Conservation (phyloP, 2,329 filamentous ascomycete genomes). For the Pestalotiopsis sp. region DNA sequence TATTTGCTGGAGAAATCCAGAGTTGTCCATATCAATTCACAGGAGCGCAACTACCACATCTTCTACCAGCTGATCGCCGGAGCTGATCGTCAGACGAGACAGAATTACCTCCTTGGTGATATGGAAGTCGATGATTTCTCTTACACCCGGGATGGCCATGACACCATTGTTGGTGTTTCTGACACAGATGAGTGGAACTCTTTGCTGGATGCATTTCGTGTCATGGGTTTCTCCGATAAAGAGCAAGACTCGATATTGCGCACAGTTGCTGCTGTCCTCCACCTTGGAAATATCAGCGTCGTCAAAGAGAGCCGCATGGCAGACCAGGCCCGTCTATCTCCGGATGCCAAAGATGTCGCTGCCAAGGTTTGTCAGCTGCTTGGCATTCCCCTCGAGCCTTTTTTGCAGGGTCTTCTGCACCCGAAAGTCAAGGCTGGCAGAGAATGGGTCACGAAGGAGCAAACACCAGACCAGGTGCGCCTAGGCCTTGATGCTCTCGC, state of each 20-base stretch:
- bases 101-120: slow-evolving; percentile 74
- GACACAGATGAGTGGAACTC: slow-evolving; percentile 89
- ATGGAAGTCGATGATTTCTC: slow-evolving; percentile 84
- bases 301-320: slow-evolving; percentile 87
- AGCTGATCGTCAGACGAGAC: slow-evolving; percentile 72
- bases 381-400: slow-evolving; percentile 82
- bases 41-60: slow-evolving; percentile 94
- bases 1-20: slow-evolving; percentile 98
- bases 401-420: slow-evolving; percentile 86
- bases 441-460: slow-evolving; percentile 98
- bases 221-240: slow-evolving; percentile 89
- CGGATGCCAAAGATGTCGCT: slow-evolving; percentile 75
- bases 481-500: slow-evolving; percentile 87
- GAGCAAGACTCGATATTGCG: slow-evolving; percentile 83
- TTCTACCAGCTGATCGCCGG: slow-evolving; percentile 96
- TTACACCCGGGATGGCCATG: slow-evolving; percentile 90
- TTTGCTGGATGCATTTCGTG: slow-evolving; percentile 86
- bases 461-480: slow-evolving; percentile 94
- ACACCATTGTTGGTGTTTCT: slow-evolving; percentile 87
- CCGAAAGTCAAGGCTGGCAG: slow-evolving; percentile 93
- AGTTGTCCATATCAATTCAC: slow-evolving; percentile 83
- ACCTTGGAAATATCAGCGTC: slow-evolving; percentile 89
- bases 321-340: slow-evolving; percentile 83
- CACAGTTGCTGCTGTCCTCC: slow-evolving; percentile 88
- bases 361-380: slow-evolving; percentile 81